Percentiles rank a stretch among this genome's conserved stretches.
Conservation (phyloP, 257 asterid genomes). For the Nicotiana paniculata region DNA sequence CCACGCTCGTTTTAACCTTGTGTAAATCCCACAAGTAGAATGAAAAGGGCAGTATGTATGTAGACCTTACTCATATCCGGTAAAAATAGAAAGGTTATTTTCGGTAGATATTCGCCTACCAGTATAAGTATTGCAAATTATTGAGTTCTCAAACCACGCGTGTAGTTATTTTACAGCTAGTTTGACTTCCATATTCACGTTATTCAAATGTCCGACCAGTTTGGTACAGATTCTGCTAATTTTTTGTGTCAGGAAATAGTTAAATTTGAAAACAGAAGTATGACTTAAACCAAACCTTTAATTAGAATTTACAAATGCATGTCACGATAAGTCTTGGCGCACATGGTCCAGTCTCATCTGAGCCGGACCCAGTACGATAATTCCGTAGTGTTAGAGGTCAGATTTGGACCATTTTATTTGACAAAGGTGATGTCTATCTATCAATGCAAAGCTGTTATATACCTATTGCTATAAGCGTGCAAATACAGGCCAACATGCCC, state of each 20-base stretch:
- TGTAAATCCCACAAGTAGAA: no score
- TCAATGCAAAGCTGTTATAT: conserved; percentile 2
- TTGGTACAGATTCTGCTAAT: not conserved
- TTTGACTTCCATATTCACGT: not conserved
- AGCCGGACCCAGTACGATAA: not conserved
- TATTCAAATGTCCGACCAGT: not conserved
- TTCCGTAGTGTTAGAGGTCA: not conserved
- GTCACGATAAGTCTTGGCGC: not conserved
- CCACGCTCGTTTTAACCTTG: no score
- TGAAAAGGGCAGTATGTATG: no score
- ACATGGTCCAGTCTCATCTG: not conserved
- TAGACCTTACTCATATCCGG: no score
- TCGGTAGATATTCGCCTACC: no score
- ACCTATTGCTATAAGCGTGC: not conserved
- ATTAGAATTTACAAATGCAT: no score
- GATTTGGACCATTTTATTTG: not conserved
- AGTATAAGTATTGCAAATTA: no score
- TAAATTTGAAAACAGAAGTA: not conserved
- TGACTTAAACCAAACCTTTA: not conserved
- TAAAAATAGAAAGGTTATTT: no score
- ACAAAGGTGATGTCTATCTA: not conserved
- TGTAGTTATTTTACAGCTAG: no score
- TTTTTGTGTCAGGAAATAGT: not conserved
- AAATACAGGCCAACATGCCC: not conserved
- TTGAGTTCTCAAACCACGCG: no score